These are phyloP conservation scores for Gnomoniopsis smithogilvyi DNA, from an alignment of 2,329 filamentous ascomycete genomes.

Conservation along the genomic window DNA sequence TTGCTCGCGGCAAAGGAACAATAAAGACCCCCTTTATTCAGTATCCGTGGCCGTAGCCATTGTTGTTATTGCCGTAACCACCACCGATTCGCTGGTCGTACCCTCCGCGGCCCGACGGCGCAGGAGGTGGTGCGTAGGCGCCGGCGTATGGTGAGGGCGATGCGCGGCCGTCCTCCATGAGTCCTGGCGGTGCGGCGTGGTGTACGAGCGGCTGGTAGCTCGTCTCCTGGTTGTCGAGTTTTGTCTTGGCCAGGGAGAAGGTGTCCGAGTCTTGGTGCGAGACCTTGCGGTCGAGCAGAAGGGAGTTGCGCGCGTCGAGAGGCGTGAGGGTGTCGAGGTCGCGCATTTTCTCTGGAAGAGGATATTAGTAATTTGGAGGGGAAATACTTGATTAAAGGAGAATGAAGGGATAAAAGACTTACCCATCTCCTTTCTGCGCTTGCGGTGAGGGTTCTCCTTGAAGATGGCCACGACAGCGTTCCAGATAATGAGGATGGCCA, in stretches of 20 bases:
- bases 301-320: conserved; percentile 80
- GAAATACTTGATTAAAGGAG: conserved; percentile 24
- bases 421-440: conserved; percentile 86
- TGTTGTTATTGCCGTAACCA: conserved; percentile 2
- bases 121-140: conserved; percentile 2
- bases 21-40: background rate
- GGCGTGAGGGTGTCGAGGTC: conserved; percentile 82
- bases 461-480: conserved; percentile 82
- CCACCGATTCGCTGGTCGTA: conserved; percentile 5
- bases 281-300: conserved; percentile 63
- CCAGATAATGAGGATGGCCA: conserved; percentile 84
- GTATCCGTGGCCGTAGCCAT: conserved; percentile 5
- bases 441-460: conserved; percentile 86
- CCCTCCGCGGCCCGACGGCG: background rate
- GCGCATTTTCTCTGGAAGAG: conserved; percentile 66
- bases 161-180: conserved; percentile 10
- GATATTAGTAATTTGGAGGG: background rate
- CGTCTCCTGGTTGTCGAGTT: conserved; percentile 30
- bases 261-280: conserved; percentile 34
- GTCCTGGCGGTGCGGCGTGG: conserved; percentile 37
- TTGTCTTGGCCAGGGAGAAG: conserved; percentile 40
- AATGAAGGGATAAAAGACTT: conserved; percentile 43
- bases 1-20: background rate
- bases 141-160: conserved; percentile 13
- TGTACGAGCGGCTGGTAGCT: conserved; percentile 29